Percentiles rank a stretch among this genome's conserved stretches.
Conservation (phyloP, 805 yeast genomes). For the Candida nitratophila region DNA sequence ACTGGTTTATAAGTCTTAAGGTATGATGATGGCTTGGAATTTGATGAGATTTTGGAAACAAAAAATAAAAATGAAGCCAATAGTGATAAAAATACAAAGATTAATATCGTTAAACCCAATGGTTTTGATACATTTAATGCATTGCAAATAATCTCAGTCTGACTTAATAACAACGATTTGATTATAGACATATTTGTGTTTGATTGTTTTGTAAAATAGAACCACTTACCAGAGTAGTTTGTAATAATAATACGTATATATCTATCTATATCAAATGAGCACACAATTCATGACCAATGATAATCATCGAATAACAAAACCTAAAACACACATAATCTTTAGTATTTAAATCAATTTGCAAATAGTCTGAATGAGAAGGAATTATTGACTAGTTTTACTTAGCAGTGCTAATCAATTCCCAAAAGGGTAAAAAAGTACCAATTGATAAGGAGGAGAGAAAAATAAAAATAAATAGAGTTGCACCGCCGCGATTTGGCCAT, state of each 20-base stretch:
- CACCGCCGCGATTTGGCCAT: not conserved
- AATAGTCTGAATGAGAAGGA: not conserved
- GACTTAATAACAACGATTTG: not conserved
- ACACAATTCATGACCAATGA: too few species aligned
- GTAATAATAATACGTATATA: too few species aligned
- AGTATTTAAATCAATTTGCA: not conserved
- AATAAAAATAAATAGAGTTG: too few species aligned
- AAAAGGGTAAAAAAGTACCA: not conserved
- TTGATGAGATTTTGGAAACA: not conserved
- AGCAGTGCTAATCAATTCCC: constrained; percentile 1
- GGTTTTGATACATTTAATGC: constrained; percentile 6
- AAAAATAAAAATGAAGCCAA: constrained; percentile 3
- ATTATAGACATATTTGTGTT: not conserved
- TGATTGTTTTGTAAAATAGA: too few species aligned
- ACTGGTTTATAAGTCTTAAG: constrained; percentile 21
- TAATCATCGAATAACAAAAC: too few species aligned
- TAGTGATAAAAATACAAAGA: constrained; percentile 3
- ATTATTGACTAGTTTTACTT: not conserved
- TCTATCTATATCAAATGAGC: too few species aligned
- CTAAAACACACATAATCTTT: too few species aligned
- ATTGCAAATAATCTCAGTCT: constrained; percentile 5
- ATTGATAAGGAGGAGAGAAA: not conserved
- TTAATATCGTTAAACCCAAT: constrained; percentile 3
- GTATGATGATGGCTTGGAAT: constrained; percentile 2
- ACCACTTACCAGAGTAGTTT: too few species aligned